phyloP scores from a whole-genome alignment of 73 alveolate species.

The Urostyla sp. region DNA sequence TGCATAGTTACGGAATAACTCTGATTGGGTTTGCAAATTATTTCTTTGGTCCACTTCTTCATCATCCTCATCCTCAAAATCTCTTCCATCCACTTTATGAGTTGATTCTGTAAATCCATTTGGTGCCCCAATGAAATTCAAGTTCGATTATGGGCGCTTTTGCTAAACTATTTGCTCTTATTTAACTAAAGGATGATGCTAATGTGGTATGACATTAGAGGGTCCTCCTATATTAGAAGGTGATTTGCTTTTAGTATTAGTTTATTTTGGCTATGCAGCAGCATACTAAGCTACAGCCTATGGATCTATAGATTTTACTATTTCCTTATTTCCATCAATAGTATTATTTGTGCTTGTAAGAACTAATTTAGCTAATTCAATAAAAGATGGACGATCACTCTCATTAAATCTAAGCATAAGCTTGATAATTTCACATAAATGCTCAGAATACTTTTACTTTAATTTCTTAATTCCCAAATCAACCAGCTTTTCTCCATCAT shows the following conservation, averaged over 20 bases:
- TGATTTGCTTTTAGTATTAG: no score
- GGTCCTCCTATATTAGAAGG: no score
- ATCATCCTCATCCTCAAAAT: slow-evolving; percentile 47
- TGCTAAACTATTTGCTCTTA: slow-evolving; percentile 4
- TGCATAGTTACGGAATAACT: slow-evolving; percentile 58
- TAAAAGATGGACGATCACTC: slow-evolving; percentile 92
- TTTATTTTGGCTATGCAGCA: no score
- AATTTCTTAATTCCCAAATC: slow-evolving; percentile 79
- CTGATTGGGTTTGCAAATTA: slow-evolving; percentile 48
- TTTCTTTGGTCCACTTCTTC: slow-evolving; percentile 43
- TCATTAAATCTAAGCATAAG: slow-evolving; percentile 94
- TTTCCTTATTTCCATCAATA: neutral
- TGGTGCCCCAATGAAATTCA: slow-evolving; percentile 38
- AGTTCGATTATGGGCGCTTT: slow-evolving; percentile 41
- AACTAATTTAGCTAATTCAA: slow-evolving; percentile 83
- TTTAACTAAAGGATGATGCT: neutral
- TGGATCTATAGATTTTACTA: no score
- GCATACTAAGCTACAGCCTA: no score
- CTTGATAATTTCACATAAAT: slow-evolving; percentile 75
- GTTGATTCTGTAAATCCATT: slow-evolving; percentile 31
- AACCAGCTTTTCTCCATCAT: slow-evolving; percentile 92
- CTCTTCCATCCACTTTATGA: slow-evolving; percentile 23
- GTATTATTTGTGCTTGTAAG: slow-evolving; percentile 68
- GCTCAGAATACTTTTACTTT: slow-evolving; percentile 65
- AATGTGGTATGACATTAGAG: neutral